Conservation (phyloP, 2,329 filamentous ascomycete genomes). For the Alternaria viburni region DNA sequence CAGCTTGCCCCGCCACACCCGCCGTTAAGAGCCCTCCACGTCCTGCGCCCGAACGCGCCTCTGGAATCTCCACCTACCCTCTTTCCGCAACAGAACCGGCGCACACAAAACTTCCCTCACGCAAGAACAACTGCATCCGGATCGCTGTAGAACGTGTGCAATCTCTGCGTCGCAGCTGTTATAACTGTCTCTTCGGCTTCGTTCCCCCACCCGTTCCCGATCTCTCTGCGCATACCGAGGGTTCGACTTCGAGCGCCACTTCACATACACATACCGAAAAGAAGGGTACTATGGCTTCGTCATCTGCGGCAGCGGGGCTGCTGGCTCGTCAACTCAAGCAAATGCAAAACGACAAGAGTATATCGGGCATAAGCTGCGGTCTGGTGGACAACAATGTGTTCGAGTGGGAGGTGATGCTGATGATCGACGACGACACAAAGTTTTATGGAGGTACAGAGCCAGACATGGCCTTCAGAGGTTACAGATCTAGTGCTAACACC, state of each 20-base stretch:
- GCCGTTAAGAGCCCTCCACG: slow-evolving; percentile 13
- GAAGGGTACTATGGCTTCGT: slow-evolving; percentile 39
- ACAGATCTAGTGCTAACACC: too few relatives aligned
- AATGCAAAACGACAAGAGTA: slow-evolving; percentile 89
- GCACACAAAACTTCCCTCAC: background rate
- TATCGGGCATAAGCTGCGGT: slow-evolving; percentile 92
- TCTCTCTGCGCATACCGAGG: slow-evolving; percentile 1
- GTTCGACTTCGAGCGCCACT: slow-evolving; percentile 12
- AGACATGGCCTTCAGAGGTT: too few relatives aligned
- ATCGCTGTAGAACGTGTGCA: background rate
- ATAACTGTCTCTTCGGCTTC: background rate
- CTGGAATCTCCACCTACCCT: slow-evolving; percentile 11
- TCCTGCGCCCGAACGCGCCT: slow-evolving; percentile 21
- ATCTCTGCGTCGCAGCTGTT: background rate
- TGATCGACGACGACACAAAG: slow-evolving; percentile 94
- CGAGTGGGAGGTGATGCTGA: slow-evolving; percentile 98
- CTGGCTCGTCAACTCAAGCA: slow-evolving; percentile 88
- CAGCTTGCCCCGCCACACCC: slow-evolving; percentile 29
- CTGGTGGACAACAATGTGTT: slow-evolving; percentile 87
- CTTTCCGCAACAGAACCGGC: background rate
- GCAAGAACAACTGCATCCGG: background rate
- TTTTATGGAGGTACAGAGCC: slow-evolving; percentile 79
- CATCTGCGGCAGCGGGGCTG: slow-evolving; percentile 70
- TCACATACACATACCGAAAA: background rate
- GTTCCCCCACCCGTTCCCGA: background rate